phyloP scores from a whole-genome alignment of 441 rosid genomes.

The Brassica balearica region DNA sequence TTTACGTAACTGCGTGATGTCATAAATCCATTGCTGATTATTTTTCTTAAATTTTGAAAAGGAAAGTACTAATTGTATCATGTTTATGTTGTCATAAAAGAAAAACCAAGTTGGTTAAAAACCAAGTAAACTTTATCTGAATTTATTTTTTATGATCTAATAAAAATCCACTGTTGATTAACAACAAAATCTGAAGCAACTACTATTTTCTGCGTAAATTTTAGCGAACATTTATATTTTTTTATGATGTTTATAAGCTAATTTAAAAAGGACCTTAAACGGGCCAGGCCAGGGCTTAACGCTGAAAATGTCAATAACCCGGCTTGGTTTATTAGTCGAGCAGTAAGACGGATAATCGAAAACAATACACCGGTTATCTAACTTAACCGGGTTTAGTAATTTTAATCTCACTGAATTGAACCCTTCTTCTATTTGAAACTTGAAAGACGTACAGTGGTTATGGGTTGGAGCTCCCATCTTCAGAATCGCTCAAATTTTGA shows the following conservation, averaged over 20 bases:
- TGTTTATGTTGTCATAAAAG: conserved; percentile 7
- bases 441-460: too few relatives aligned
- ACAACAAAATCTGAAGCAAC: background rate
- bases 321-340: background rate
- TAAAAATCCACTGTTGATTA: conserved; percentile 4
- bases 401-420: background rate
- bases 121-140: background rate
- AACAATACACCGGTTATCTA: background rate
- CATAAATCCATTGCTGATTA: conserved; percentile 25
- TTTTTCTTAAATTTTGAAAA: background rate
- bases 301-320: background rate
- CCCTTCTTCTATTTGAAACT: too few relatives aligned
- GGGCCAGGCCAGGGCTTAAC: background rate
- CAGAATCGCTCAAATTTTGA: background rate
- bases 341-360: too few relatives aligned
- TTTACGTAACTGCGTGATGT: conserved; percentile 29
- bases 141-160: background rate
- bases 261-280: background rate
- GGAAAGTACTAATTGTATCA: background rate
- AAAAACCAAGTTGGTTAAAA: background rate
- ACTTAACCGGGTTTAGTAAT: background rate
- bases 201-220: background rate
- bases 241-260: background rate
- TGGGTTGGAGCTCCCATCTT: too few relatives aligned
- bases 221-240: too few relatives aligned